Base-by-base conservation (phyloP, 176 grass and related monocot genomes). In the Bolboschoenus planiculmis region DNA sequence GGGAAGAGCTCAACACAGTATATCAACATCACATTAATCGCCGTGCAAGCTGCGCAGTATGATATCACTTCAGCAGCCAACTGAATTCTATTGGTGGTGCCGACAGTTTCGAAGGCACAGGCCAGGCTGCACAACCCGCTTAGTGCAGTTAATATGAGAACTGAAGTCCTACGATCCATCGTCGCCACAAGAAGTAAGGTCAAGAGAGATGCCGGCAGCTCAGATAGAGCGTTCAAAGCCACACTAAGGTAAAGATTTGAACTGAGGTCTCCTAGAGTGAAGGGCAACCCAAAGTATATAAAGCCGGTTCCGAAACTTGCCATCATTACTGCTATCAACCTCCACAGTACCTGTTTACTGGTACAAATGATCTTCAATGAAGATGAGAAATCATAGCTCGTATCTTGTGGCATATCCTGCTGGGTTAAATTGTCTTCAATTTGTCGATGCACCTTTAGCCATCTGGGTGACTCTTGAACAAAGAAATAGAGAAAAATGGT, bases 1-100 rank as follows among this genome's bases (percentile, higher is more conserved):
- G 94, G 94, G 71, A 97, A 97, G 73, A 97, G 73, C 91, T 97
- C 91, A 57, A 94, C 83, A 57, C 87, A 85, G 70, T 91, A 97
- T 59, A 97, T 94, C 11, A 94, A 10, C 7, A 82, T 64, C 30
- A 94, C 53, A 67, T 86, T 90, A 77, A 94, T 90, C 54, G 91
- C 91, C 37, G 91, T 90, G 89, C 88, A 90, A n/a, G 91, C 83
- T 48, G 85, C 62, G 63, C 86, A 97, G 89, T 93, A 94, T 53
- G 91, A 93, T 11, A 67, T 3, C 55, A 90, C 29, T 81, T 94
- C 83, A 75, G 91, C 91, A 92, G 68, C 40, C 68, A 74, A 20
- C 21, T 74, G 68, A 46, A 74, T 27, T 74, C 21, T 14, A 47
- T 20, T 74, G 68, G 37, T 40, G 46, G 47, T 47, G 68, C 68